Base-by-base conservation (phyloP, 2,329 filamentous ascomycete species). In the Talaromyces sp. region DNA sequence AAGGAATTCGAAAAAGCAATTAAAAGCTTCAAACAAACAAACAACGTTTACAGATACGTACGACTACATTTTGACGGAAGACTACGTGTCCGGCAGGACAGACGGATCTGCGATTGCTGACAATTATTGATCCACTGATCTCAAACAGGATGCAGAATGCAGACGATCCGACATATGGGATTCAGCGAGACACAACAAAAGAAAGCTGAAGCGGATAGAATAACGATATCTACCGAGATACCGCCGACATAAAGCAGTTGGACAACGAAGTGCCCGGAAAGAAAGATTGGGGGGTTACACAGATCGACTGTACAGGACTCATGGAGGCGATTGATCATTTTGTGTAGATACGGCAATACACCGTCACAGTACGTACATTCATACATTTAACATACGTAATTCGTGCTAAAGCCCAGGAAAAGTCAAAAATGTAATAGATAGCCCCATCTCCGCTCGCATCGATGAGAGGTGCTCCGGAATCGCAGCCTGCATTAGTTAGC, bases 51-150 rank as follows among this genome's bases (percentile, higher is more conserved):
- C 17, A 11, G 47, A 19, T 15, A 25, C 13, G 25, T 11, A 36
- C 34, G n/a, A n/a, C 19, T 49, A 27, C 47, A 27, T 27, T 29
- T 15, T 15, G 31, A 22, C 5, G 11, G n/a, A 29, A 29, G 13
- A 3, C 31, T 25, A 36, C 53, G 53, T 56, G 53, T 38, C 53
- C 11, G 31, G 53, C n/a, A 56, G 5, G 25, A 15, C 31, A 22
- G 5, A 22, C 31, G n/a, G 53, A 56, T 56, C 29, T 56, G 53
- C 53, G 11, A 19, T 2, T 34, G 53, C n/a, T 56, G 53, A 56
- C 53, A 36, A 38, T 36, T 7, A 56, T 53, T 54, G 53, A 56
- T 56, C 53, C 31, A 56, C 53, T 8, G 53, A 56, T 56, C 29
- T 36, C 31, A 56, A 56, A 22, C 29, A 5, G 53, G 29, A 56